phyloP scores from a whole-genome alignment of 768 basidiomycete genomes.

The Serendipita sp. region DNA sequence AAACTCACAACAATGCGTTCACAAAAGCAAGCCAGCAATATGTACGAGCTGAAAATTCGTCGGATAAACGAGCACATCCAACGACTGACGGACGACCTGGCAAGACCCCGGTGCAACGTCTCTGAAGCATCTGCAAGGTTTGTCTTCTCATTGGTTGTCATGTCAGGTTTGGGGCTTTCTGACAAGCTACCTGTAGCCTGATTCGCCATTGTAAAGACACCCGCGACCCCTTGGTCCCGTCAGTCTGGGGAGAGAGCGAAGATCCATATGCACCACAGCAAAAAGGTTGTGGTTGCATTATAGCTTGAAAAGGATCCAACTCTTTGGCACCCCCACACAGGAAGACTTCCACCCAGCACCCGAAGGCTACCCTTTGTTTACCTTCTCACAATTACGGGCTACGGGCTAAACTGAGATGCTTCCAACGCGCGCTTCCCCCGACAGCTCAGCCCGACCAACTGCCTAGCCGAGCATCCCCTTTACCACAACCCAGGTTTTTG shows the following conservation, averaged over 20 bases:
- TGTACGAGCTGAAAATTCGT: background rate
- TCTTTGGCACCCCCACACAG: too few species aligned
- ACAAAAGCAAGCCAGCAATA: background rate
- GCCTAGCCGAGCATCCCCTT: too few species aligned
- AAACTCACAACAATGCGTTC: background rate
- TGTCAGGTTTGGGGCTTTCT: background rate
- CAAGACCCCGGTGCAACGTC: background rate
- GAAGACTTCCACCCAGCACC: background rate
- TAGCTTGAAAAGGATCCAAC: background rate
- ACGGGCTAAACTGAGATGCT: too few species aligned
- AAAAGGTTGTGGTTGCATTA: background rate
- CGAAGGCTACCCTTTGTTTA: background rate
- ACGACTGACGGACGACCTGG: background rate
- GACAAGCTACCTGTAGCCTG: background rate
- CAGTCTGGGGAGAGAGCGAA: conserved; percentile 1
- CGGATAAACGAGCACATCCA: background rate
- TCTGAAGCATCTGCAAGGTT: conserved; percentile 3
- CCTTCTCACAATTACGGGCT: background rate
- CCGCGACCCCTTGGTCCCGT: background rate
- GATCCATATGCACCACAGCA: background rate
- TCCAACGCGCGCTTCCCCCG: too few species aligned
- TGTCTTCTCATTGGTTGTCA: background rate
- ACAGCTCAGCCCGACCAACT: too few species aligned
- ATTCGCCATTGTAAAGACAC: background rate
- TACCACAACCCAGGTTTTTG: too few species aligned